Conservation (phyloP, 345 rosid species). For the Pistacia vera region DNA sequence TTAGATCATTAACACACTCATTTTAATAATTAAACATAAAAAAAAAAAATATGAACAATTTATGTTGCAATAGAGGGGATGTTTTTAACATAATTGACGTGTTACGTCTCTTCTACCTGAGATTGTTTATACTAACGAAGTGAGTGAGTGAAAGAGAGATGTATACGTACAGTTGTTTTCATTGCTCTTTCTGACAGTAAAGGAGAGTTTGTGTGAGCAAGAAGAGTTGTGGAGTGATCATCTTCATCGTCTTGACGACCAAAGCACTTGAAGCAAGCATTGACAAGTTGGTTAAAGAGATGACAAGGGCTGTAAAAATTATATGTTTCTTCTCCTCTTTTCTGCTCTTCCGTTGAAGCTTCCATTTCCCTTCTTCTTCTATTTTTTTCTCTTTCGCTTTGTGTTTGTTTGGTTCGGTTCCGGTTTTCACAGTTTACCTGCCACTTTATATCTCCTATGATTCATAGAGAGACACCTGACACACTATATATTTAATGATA, state of each 20-base stretch:
- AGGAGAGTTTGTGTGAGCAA: not conserved
- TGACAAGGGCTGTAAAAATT: constrained; percentile 8
- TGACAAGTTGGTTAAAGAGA: constrained; percentile 9
- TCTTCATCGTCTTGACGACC: not conserved
- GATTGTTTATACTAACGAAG: too few relatives aligned
- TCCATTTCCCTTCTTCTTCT: not conserved
- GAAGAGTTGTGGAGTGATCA: not conserved
- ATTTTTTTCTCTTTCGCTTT: not conserved
- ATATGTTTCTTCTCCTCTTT: not conserved
- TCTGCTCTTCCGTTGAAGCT: too few relatives aligned
- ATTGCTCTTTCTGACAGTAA: constrained; percentile 10
- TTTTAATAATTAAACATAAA: too few relatives aligned
- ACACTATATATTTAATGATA: constrained; percentile 3
- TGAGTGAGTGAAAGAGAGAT: constrained; percentile 8
- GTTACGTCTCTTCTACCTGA: too few relatives aligned
- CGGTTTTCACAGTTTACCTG: not conserved
- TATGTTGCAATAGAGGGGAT: too few relatives aligned
- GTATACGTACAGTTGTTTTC: constrained; percentile 3
- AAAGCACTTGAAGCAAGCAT: constrained; percentile 18
- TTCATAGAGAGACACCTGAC: not conserved
- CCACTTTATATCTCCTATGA: not conserved
- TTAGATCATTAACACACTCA: too few relatives aligned
- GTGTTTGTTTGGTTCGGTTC: not conserved
- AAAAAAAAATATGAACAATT: too few relatives aligned
- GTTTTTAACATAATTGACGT: too few relatives aligned